phyloP scores from a whole-genome alignment of 306 rosid genomes.

The Vicia sativa region DNA sequence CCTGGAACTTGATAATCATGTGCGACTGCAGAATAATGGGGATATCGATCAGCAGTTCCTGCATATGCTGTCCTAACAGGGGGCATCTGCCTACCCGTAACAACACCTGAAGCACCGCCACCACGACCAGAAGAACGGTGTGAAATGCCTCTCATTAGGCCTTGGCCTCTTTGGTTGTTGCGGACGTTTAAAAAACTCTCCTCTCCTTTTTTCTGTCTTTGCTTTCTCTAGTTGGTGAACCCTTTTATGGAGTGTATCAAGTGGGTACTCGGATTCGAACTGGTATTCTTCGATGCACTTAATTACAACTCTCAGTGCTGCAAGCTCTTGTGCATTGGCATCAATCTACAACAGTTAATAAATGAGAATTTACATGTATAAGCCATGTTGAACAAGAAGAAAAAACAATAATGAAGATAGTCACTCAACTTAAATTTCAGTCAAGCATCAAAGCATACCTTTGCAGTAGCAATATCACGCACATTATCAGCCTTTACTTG shows the following conservation, averaged over 20 bases:
- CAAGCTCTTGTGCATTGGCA: constrained; percentile 51
- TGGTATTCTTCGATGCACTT: constrained; percentile 60
- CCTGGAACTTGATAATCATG: constrained; percentile 61
- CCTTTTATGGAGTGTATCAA: constrained; percentile 77
- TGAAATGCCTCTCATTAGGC: constrained; percentile 48
- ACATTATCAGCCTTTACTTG: constrained; percentile 64
- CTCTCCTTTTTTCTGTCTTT: constrained; percentile 63
- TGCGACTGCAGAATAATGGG: constrained; percentile 39
- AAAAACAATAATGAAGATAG: constrained; percentile 15
- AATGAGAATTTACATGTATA: constrained; percentile 20
- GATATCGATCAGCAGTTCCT: constrained; percentile 54
- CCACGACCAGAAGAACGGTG: constrained; percentile 50
- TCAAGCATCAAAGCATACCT: constrained; percentile 48
- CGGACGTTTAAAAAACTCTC: constrained; percentile 53
- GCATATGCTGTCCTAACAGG: constrained; percentile 56
- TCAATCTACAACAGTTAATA: constrained; percentile 37
- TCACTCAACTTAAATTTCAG: constrained; percentile 27
- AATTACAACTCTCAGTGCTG: constrained; percentile 62
- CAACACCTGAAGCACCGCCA: constrained; percentile 38
- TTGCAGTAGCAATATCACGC: constrained; percentile 48
- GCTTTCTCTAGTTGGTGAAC: constrained; percentile 68
- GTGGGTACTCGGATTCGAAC: constrained; percentile 74
- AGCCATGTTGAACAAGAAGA: constrained; percentile 25
- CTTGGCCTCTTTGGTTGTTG: constrained; percentile 60
- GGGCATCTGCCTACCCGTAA: constrained; percentile 51